Evolutionary conservation across 2,329 filamentous ascomycete genomes (phyloP), one percentile per base, ranked within the genome.

Genomic region (Knufia petricola): DNA sequence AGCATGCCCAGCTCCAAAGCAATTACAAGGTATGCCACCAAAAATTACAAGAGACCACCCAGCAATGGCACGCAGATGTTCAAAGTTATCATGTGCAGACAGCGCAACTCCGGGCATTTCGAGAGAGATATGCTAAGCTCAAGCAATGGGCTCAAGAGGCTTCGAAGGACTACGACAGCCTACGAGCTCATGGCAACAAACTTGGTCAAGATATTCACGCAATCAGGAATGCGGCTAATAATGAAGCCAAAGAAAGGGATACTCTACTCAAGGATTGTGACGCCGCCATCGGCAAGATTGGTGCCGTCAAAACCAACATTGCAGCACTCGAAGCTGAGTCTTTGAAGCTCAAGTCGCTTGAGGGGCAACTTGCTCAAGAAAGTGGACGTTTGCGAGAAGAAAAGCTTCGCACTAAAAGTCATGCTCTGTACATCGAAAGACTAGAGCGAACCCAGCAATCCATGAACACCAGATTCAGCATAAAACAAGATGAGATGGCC

Each of bases 81-180:
- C 43, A 48, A 13, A n/a, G 36, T 15, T 24, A 52, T 44, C 38
- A 39, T 42, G 47, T 30, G 13, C 46, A 50, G 31, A 23, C 39
- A 38, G 49, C 50, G 17, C 38, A 51, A 13, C 34, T 56, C 13
- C 37, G 38, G 9, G 30, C 12, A 2, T 53, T 55, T 46, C 52
- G 50, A 36, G 46, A 54, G 13, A 55, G 51, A 24, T 57, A 57
- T 34, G 42, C 46, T 36, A 57, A 57, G 28, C 37, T 57, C 30
- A 57, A 57, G 39, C 49, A 53, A 28, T 55, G 52, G 52, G 54
- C 54, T 32, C n/a, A 55, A 19, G 54, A 55, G 37, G 46, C 51
- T 1, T 51, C 54, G 24, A 43, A 53, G 39, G 54, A 56, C 24
- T 56, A 50, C 26, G 41, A 50, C 19, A n/a, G n/a, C n/a, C 32